Conservation (phyloP, 2,329 filamentous ascomycete genomes). For the Fusarium annulatum region DNA sequence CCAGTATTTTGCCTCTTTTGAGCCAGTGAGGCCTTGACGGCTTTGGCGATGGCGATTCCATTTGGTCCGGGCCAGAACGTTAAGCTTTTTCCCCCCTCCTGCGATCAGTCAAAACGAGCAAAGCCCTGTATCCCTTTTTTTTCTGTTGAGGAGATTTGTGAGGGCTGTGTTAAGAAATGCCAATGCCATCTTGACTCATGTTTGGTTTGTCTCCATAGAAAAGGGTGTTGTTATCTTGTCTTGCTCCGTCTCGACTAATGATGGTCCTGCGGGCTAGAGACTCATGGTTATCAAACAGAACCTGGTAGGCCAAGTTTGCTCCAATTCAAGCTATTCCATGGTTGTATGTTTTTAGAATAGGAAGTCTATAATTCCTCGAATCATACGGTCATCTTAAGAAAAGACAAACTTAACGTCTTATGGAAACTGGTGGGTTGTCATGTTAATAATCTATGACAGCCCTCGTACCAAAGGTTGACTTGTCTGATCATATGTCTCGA, state of each 20-base stretch:
- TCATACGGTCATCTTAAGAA: not conserved
- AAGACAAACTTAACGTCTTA: not conserved
- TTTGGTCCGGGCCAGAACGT: conserved; percentile 28
- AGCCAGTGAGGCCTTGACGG: conserved; percentile 19
- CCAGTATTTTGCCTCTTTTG: conserved; percentile 6
- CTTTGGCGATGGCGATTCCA: conserved; percentile 39
- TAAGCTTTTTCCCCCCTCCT: conserved; percentile 26
- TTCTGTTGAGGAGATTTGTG: conserved; percentile 27
- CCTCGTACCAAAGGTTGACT: not conserved
- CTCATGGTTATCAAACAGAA: not conserved
- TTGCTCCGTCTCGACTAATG: not conserved
- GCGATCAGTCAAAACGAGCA: not conserved
- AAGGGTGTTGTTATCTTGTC: not conserved
- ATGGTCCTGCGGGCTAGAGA: not conserved
- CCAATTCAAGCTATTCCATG: not conserved
- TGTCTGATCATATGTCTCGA: conserved; percentile 22
- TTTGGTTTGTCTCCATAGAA: conserved; percentile 1
- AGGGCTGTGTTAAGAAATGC: conserved; percentile 25
- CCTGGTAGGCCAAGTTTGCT: not conserved
- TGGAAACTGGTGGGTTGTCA: not conserved
- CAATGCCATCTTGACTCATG: conserved; percentile 22
- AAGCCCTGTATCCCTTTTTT: conserved; percentile 4
- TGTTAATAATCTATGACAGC: not conserved
- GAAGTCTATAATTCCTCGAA: not conserved
- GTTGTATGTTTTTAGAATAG: not conserved